Base-by-base conservation (phyloP, 164 flowering plant genomes). In the Berberis thunbergii region DNA sequence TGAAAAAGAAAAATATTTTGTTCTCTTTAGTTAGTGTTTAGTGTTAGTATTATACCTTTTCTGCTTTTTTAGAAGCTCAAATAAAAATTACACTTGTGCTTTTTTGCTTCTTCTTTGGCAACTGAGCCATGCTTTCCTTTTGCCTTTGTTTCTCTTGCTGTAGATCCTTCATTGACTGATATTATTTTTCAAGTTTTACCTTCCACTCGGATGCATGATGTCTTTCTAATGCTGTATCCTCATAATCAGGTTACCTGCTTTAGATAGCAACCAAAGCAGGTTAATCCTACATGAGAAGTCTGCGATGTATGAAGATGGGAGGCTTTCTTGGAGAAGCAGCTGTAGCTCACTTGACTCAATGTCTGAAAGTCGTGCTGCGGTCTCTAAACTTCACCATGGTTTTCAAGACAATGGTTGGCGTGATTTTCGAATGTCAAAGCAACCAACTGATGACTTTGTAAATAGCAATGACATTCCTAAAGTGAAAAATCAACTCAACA, bases 361-460 rank as follows among this genome's bases (percentile, higher is more conserved):
- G 41, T 52, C 74, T 41, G 75, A 75, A 13, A 65, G 73, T 70
- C 56, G 71, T 58, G 65, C 57, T 40, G 60, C 60, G 42, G 61
- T 26, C 26, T 26, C 81, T 59, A 77, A 70, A 65, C 60, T 40
- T 72, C 63, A 26, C 49, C 67, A 58, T 66, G 71, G 69, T 45
- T 54, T 61, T 45, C 77, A 67, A 61, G 83, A 75, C 64, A 66
- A 66, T 71, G 73, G 74, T 50, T 67, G 75, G 70, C 69, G 75
- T 41, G 64, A 77, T 69, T 65, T 62, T 59, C 75, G 1, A 54
- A 56, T 63, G 26, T 26, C 26, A 26, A 26, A 26, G 45, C 78
- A 71, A 59, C 72, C 70, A 56, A 59, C 65, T 3, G 75, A 65
- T 76, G 83, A 76, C 76, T 56, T 57, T 84, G 91, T 81, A 81